phyloP scores from a whole-genome alignment of 768 basidiomycete genomes.

The Phanerodontia chrysosporium region DNA sequence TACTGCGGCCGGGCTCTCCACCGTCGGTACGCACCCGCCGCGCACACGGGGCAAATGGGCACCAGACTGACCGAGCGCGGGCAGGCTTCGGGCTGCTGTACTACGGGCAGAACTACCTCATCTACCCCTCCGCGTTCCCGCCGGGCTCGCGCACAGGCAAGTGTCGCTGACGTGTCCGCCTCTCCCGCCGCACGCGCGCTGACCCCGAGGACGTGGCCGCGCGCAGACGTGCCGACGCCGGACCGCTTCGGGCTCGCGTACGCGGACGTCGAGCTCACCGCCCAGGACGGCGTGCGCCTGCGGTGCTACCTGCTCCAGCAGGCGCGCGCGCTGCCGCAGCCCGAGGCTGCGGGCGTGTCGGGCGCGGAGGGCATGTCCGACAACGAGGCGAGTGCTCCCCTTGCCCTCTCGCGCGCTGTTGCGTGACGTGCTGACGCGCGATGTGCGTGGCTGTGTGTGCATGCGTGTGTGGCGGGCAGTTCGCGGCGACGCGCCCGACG shows the following conservation, averaged over 20 bases:
- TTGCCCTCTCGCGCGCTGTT: too few relatives aligned
- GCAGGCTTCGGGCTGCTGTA: slow-evolving; percentile 72
- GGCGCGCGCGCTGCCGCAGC: slow-evolving; percentile 56
- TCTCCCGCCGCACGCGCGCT: background rate
- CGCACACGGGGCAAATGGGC: slow-evolving; percentile 8
- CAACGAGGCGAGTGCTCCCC: slow-evolving; percentile 48
- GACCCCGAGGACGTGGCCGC: too few relatives aligned
- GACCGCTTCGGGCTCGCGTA: slow-evolving; percentile 68
- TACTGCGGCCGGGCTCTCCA: slow-evolving; percentile 33
- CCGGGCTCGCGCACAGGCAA: slow-evolving; percentile 75
- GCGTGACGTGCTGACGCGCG: too few relatives aligned
- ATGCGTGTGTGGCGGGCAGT: slow-evolving; percentile 23
- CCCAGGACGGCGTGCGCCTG: slow-evolving; percentile 49
- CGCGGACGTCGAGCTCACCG: slow-evolving; percentile 67
- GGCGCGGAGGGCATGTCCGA: slow-evolving; percentile 37
- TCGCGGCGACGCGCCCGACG: slow-evolving; percentile 62
- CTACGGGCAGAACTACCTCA: slow-evolving; percentile 84
- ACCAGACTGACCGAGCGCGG: background rate
- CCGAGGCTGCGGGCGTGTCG: slow-evolving; percentile 25
- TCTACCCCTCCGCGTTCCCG: slow-evolving; percentile 84
- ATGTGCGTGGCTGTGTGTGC: background rate
- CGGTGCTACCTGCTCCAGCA: slow-evolving; percentile 8
- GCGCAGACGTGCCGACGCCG: slow-evolving; percentile 67
- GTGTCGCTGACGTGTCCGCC: slow-evolving; percentile 12
- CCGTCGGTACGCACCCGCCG: slow-evolving; percentile 26